Evolutionary conservation across 176 grass and related monocot species (phyloP), one percentile per base, ranked within the genome.

Genomic region (Themeda triandra): DNA sequence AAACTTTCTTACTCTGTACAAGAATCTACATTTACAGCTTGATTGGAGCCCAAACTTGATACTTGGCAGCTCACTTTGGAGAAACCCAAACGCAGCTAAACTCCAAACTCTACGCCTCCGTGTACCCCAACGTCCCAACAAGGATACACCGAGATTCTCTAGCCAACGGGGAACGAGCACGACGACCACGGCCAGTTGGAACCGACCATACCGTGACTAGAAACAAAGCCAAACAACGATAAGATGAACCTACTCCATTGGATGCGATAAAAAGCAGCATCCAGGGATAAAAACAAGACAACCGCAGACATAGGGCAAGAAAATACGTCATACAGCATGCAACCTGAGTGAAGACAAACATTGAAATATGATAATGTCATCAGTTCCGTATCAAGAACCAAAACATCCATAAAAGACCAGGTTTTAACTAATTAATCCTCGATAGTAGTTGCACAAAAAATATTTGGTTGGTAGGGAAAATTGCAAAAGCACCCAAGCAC

Each of bases 111-210:
- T 4, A 35, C 14, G n/a, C 4, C 30, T 49, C 5, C 35, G 23
- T 28, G 44, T 21, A 37, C 30, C 63, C 76, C 66, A 5, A 63
- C 18, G 85, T 0, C 18, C 3, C 4, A 6, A 27, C 25, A 56
- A 67, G 56, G 66, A 83, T 78, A 53, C 66, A 64, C 53, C 72
- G 1, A 77, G 79, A 87, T 82, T 70, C 86, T 53, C 21, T 7
- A 23, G 25, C 30, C 45, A 18, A 69, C 37, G 3, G 39, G 24
- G 11, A 18, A 69, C 37, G 6, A 27, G 24, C 3, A 9, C 63
- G 8, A 66, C 67, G 10, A 66, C 25, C 27, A 30, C 13, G 0
- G 66, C 18, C 17, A 36, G 30, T 19, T 6, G 5, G 35, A 33
- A 39, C 18, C 36, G 68, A 71, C 68, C 28, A 58, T 58, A n/a